Percentiles rank a stretch among this genome's conserved stretches.
Conservation (phyloP, 768 basidiomycete species). For the Lactifluus rugatus region DNA sequence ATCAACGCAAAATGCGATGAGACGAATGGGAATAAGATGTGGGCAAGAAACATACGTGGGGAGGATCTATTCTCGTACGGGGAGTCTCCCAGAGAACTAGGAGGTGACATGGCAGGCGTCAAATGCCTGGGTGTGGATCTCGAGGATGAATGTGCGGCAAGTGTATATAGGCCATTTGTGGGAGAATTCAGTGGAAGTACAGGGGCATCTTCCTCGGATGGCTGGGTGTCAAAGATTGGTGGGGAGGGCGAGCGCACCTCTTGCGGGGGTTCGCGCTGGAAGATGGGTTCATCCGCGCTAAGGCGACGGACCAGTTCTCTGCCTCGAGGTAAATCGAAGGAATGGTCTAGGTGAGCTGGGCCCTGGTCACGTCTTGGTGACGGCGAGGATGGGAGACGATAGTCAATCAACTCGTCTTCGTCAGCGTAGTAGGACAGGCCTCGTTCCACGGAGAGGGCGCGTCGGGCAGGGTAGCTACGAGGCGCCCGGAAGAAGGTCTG, state of each 20-base stretch:
- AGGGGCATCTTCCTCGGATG: not conserved
- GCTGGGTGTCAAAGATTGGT: constrained; percentile 23
- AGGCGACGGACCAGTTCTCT: constrained; percentile 21
- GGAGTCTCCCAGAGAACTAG: not conserved
- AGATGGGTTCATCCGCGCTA: constrained; percentile 24
- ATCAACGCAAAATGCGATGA: not conserved
- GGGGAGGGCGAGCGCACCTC: constrained; percentile 21
- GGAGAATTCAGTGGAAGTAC: not conserved
- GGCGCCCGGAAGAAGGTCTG: constrained; percentile 63
- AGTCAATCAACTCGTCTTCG: constrained; percentile 29
- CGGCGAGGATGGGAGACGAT: constrained; percentile 23
- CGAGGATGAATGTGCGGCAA: not conserved
- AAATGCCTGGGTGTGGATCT: not conserved
- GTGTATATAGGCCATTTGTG: not conserved
- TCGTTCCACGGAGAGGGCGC: constrained; percentile 41
- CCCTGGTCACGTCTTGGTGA: not conserved
- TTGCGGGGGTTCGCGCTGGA: constrained; percentile 23
- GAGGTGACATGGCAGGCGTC: not conserved
- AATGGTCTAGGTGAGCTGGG: not conserved
- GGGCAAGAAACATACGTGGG: not conserved
- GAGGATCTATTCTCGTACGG: not conserved
- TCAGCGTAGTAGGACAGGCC: constrained; percentile 39
- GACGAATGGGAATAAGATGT: not conserved
- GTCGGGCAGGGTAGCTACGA: constrained; percentile 33
- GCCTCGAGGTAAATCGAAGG: not conserved